Percentiles rank a stretch among this genome's conserved stretches.
Conservation (phyloP, 345 rosid species). For the Gossypium anomalum region DNA sequence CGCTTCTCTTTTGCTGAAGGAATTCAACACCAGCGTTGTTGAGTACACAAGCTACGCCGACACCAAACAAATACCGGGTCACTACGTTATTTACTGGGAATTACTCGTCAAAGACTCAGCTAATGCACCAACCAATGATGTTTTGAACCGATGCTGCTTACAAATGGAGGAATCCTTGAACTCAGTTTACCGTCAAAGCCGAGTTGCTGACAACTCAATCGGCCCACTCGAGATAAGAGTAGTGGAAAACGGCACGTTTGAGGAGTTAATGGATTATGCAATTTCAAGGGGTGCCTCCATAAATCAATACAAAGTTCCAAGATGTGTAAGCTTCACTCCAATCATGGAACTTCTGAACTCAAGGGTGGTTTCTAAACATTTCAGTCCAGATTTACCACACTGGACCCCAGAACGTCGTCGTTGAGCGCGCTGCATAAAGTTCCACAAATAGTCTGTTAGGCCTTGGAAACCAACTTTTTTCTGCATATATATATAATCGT, state of each 20-base stretch:
- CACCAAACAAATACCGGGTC: conserved; percentile 64
- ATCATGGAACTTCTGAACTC: conserved; percentile 72
- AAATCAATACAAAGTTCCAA: conserved; percentile 80
- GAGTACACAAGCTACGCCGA: conserved; percentile 90
- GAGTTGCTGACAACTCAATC: conserved; percentile 73
- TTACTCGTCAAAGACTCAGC: conserved; percentile 37
- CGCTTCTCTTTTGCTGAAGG: conserved; percentile 45
- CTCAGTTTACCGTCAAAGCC: conserved; percentile 78
- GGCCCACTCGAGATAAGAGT: conserved; percentile 90
- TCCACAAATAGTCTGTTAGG: too few relatives aligned
- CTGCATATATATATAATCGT: neutral
- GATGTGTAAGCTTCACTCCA: conserved; percentile 78
- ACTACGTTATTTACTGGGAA: conserved; percentile 90
- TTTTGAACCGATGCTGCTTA: conserved; percentile 57
- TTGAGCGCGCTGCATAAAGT: conserved; percentile 10
- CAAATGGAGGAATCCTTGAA: conserved; percentile 77
- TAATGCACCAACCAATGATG: conserved; percentile 38
- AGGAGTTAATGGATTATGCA: conserved; percentile 89
- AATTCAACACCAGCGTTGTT: conserved; percentile 50
- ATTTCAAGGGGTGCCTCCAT: conserved; percentile 85
- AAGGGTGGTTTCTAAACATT: conserved; percentile 61
- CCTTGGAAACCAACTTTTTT: too few relatives aligned
- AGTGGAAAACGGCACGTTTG: conserved; percentile 75
- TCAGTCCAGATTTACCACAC: conserved; percentile 61
- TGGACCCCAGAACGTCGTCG: conserved; percentile 60